A percentile compares a stretch with the other conserved stretches of the same genome.
phyloP scores from a whole-genome alignment of 441 rosid species.

The Syzygium malaccense region DNA sequence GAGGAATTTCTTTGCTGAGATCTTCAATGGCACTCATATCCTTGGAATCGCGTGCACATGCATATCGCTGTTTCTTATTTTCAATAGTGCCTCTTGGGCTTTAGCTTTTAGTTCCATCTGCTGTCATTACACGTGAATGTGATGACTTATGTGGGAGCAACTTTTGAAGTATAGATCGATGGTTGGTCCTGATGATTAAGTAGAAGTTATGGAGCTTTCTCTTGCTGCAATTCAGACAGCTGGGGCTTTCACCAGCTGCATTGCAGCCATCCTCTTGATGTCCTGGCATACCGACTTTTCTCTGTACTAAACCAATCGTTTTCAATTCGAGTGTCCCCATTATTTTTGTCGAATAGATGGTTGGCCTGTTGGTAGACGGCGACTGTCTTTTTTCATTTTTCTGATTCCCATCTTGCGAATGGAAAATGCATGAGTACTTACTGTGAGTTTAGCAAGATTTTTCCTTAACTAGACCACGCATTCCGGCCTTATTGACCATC shows the following conservation, averaged over 20 bases:
- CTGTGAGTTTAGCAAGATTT: conserved; percentile 8
- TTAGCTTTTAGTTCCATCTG: not conserved
- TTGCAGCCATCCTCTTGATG: not conserved
- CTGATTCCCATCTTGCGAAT: not conserved
- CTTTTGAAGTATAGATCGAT: not conserved
- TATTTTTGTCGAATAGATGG: not conserved
- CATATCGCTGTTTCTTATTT: not conserved
- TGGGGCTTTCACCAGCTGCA: not conserved
- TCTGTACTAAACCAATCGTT: not conserved
- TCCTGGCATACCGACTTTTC: not conserved
- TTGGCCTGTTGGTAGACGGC: not conserved
- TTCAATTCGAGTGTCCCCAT: not conserved
- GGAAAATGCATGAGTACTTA: not conserved
- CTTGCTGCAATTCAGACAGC: not conserved
- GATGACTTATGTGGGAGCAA: not conserved
- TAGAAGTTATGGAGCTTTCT: not conserved
- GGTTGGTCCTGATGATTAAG: not conserved
- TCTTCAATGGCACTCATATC: conserved; percentile 69
- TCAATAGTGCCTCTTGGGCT: not conserved
- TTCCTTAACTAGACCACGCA: conserved; percentile 53
- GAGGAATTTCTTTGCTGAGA: conserved; percentile 61
- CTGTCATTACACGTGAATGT: not conserved
- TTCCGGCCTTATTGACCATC: conserved; percentile 60
- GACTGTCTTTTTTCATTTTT: not conserved
- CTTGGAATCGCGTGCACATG: conserved; percentile 17